Conservation (phyloP, 768 basidiomycete species). For the Calocera cornea region DNA sequence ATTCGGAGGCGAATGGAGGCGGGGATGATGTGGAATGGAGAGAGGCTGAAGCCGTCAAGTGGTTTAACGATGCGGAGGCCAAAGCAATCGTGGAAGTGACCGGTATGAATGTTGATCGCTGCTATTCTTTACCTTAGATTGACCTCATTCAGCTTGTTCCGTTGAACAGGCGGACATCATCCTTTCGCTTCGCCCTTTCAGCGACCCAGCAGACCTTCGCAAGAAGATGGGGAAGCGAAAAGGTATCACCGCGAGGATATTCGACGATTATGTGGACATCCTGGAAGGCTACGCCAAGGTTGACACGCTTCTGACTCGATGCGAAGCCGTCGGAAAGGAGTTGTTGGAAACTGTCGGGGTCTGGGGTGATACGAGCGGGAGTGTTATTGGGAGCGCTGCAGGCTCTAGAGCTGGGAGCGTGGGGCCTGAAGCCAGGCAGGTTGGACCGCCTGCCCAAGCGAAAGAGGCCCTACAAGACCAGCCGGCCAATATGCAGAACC, state of each 20-base stretch:
- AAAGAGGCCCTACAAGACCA: not conserved
- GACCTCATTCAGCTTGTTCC: constrained; percentile 37
- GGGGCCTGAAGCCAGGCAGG: not conserved
- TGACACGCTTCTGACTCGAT: constrained; percentile 75
- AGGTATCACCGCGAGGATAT: constrained; percentile 78
- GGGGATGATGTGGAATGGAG: constrained; percentile 20
- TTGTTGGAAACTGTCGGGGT: constrained; percentile 61
- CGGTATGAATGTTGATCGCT: constrained; percentile 20
- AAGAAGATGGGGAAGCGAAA: constrained; percentile 60
- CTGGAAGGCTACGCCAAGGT: constrained; percentile 77
- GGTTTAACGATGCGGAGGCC: constrained; percentile 30
- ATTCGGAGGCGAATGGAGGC: constrained; percentile 10
- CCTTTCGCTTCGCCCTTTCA: constrained; percentile 64
- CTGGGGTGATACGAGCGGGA: constrained; percentile 35
- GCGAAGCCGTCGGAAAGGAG: constrained; percentile 69
- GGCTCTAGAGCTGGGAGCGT: not conserved
- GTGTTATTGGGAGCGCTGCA: not conserved
- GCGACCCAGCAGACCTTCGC: constrained; percentile 38
- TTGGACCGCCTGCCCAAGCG: not conserved
- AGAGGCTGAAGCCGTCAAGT: constrained; percentile 25
- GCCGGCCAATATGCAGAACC: not conserved
- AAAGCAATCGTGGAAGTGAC: constrained; percentile 32
- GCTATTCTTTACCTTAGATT: not conserved
- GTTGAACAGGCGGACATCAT: constrained; percentile 69
- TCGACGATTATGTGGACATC: constrained; percentile 79